A percentile compares a stretch with the other conserved stretches of the same genome.
Evolutionary conservation across 495 filamentous ascomycete genomes (phyloP).

Genomic region (Aspergillus diversus): DNA sequence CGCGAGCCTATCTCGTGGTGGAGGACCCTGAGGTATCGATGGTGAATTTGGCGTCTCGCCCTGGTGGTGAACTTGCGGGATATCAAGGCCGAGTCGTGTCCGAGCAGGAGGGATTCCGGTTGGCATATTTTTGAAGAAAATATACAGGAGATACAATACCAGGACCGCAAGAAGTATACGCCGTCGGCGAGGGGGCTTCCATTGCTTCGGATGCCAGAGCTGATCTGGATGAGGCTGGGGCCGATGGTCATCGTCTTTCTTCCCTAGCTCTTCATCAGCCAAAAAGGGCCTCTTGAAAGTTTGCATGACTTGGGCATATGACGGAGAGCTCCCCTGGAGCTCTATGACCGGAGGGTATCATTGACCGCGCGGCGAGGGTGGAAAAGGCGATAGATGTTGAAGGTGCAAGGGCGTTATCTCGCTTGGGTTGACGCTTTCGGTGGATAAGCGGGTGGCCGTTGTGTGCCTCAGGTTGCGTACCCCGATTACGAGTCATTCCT

Average conservation of each 20-base stretch:
- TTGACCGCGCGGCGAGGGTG: constrained; percentile 11
- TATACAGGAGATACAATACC: constrained; percentile 47
- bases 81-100: constrained; percentile 27
- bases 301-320: constrained; percentile 40
- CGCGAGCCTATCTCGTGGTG: constrained; percentile 29
- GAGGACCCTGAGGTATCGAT: constrained; percentile 17
- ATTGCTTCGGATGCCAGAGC: constrained; percentile 33
- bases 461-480: not conserved
- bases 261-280: constrained; percentile 69
- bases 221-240: constrained; percentile 30
- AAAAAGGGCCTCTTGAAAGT: constrained; percentile 49
- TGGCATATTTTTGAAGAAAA: constrained; percentile 61
- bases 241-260: constrained; percentile 68
- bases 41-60: not conserved
- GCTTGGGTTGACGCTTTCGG: constrained; percentile 2
- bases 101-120: constrained; percentile 40
- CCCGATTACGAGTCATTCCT: too few species aligned
- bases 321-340: constrained; percentile 26
- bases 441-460: not conserved
- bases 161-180: constrained; percentile 47
- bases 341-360: constrained; percentile 13
- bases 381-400: constrained; percentile 6
- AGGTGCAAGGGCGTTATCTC: not conserved
- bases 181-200: constrained; percentile 45
- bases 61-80: not conserved